Evolutionary conservation across 306 rosid species (phyloP), one percentile per base, ranked within the genome.

Genomic region (Styphnolobium japonicum): DNA sequence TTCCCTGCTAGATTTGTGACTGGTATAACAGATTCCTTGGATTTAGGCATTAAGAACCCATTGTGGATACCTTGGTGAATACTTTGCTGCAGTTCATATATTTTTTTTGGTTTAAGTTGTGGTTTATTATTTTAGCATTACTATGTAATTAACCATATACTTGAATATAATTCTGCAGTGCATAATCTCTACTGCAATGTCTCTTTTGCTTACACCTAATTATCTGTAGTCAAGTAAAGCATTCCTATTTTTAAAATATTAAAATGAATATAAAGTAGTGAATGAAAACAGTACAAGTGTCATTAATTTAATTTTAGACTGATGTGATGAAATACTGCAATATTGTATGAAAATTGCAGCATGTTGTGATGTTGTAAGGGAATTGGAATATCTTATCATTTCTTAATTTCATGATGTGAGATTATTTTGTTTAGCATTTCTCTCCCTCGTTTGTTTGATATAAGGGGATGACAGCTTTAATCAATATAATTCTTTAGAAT

Each of bases 1-100:
- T 81, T 78, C 2, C 40, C 60, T 25, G 19, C 68, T 77, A 37
- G 63, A 80, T 42, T 70, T 69, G 37, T 70, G 34, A 33, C 40
- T 33, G 12, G 11, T 66, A 31, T 71, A 69, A 71, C 72, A 12
- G 39, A 55, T 65, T 76, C 56, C 58, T 65, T 48, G 57, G 36
- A 76, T 80, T 49, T 79, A 29, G 29, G 63, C 39, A 36, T 46
- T 42, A 45, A 66, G 42, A 65, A 7, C 8, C 33, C 58, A 29
- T 66, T 33, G 49, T 60, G 64, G 58, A 21, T 52, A 18, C n/a
- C 23, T 36, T 52, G 45, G 64, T 45, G 61, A 69, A n/a, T 63
- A 75, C 25, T 22, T 49, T 46, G 21, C 25, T 27, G 46, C 46
- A 36, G 56, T 70, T 52, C 48, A 16, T 42, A 65, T 55, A 39